Conservation (phyloP, 2,329 filamentous ascomycete species). For the Triangularia setosa region DNA sequence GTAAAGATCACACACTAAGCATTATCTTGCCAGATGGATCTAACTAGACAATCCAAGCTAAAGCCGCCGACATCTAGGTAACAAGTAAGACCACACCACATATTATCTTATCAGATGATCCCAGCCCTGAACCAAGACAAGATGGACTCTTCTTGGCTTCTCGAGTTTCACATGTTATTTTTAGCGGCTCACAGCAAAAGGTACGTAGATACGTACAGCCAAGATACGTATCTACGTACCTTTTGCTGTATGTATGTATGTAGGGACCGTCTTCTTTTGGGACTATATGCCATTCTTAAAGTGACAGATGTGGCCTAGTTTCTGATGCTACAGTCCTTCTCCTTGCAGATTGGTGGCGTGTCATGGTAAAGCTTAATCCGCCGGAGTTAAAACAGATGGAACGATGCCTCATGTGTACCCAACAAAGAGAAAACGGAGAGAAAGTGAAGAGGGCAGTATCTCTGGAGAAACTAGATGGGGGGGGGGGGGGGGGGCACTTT, state of each 20-base stretch:
- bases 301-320: not conserved
- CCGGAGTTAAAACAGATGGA: not conserved
- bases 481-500: no score
- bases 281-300: not conserved
- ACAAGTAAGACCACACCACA: no score
- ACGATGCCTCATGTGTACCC: no score
- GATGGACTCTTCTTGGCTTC: not conserved
- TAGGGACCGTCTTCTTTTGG: not conserved
- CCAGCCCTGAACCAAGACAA: not conserved
- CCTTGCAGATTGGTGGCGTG: not conserved
- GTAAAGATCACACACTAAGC: no score
- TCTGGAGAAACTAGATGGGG: no score
- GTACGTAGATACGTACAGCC: not conserved
- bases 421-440: no score
- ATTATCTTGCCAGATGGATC: no score
- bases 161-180: not conserved
- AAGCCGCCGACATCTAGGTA: no score
- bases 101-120: not conserved
- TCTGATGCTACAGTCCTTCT: not conserved
- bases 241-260: not conserved
- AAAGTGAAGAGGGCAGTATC: no score
- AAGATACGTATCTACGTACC: not conserved
- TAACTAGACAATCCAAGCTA: no score
- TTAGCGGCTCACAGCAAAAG: not conserved
- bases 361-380: not conserved